Conservation (phyloP, 805 yeast species). For the Teunomyces tritomae region DNA sequence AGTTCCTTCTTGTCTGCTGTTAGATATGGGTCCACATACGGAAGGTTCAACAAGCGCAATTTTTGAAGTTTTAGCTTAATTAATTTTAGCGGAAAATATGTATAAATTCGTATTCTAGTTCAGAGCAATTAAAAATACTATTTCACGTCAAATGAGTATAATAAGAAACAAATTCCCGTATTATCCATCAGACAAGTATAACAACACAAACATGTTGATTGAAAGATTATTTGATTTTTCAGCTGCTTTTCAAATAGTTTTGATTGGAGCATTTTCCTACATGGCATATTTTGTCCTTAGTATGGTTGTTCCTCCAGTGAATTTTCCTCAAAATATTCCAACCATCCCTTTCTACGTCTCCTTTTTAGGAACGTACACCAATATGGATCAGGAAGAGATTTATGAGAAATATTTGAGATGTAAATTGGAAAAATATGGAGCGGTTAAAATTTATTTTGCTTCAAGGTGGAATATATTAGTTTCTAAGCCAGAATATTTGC, state of each 20-base stretch:
- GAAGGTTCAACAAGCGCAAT: neutral
- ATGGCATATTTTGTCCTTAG: slow-evolving; percentile 1
- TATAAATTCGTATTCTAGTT: neutral
- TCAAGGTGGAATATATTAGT: slow-evolving; percentile 61
- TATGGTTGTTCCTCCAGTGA: slow-evolving; percentile 44
- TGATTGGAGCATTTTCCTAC: slow-evolving; percentile 1
- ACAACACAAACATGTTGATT: neutral
- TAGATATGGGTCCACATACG: neutral
- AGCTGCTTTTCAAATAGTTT: neutral
- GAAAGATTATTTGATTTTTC: neutral
- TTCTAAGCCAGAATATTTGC: slow-evolving; percentile 45
- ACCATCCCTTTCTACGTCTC: slow-evolving; percentile 61
- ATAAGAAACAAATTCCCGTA: neutral
- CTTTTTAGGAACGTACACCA: slow-evolving; percentile 43
- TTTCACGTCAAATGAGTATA: neutral
- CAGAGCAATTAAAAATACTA: neutral
- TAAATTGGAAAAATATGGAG: slow-evolving; percentile 51
- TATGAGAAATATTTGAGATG: slow-evolving; percentile 42
- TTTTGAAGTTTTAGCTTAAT: neutral
- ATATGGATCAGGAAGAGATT: slow-evolving; percentile 48
- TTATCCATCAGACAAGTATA: neutral
- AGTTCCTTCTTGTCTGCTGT: neutral
- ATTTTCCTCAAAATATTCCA: slow-evolving; percentile 53
- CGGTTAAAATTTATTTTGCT: slow-evolving; percentile 58
- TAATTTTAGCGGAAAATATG: neutral